Evolutionary conservation across 495 filamentous ascomycete species (phyloP), one percentile per base, ranked within the genome.

Genomic region (Lineolata rhizophorae): DNA sequence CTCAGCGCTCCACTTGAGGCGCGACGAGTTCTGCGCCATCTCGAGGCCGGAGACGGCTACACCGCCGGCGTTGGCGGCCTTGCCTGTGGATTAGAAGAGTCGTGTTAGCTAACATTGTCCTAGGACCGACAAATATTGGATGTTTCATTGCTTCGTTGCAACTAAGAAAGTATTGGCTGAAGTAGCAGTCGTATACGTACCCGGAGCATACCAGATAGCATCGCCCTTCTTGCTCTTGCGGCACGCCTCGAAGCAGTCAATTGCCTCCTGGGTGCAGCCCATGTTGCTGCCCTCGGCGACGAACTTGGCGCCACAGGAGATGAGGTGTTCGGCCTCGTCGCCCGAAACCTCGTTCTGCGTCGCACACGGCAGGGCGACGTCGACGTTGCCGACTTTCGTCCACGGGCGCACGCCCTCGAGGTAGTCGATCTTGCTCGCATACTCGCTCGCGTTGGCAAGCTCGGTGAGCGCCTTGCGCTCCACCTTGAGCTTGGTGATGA

Each of bases 261-360:
- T 94, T 41, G 87, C 87, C 37, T 76, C 82, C 59, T 85, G 83
- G 29, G 84, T 91, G 61, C 81, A 94, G 34, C 87, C 87, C 85
- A 97, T 97, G 64, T 97, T 97, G 57, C 76, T 84, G 17, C 87
- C 87, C 58, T 97, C 87, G 35, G 87, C 87, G 45, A 95, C 70
- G 65, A 85, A 93, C 51, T 72, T 70, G 42, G 61, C 62, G 40
- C 87, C 87, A 37, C 59, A 62, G 34, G 63, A 65, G 34, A 94
- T 70, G 20, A 97, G 64, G 13, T 65, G 70, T 56, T 77, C 58
- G 31, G 83, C 87, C 58, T 97, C 87, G 49, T 85, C 78, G 45
- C 71, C 69, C 48, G 61, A 75, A 42, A 97, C 82, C 55, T 97
- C 87, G 62, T 97, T 97, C 65, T 97, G 87, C 38, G 87, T 97